Evolutionary conservation across 176 grass and related monocot genomes (phyloP).

Genomic region (Triticum turgidum): DNA sequence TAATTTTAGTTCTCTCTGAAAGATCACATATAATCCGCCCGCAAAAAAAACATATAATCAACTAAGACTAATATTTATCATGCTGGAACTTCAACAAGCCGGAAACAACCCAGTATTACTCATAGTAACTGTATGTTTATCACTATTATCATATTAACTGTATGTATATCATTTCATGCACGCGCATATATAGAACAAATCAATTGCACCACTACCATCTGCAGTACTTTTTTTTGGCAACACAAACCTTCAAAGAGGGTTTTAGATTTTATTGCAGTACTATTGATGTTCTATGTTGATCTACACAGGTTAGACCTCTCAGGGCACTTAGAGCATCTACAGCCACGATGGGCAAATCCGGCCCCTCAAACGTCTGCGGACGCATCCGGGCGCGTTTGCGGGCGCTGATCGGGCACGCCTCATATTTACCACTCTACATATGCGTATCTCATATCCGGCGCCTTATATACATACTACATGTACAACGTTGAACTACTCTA

Average conservation of each 20-base stretch:
- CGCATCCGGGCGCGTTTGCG: too few relatives aligned
- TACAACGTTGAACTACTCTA: too few relatives aligned
- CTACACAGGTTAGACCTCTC: neutral
- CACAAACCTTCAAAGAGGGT: too few relatives aligned
- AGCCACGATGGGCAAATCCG: too few relatives aligned
- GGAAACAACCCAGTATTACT: neutral
- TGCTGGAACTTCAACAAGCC: neutral
- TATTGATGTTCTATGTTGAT: neutral
- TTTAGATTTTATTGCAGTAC: neutral
- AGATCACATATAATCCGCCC: neutral
- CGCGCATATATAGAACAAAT: neutral
- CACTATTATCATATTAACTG: neutral
- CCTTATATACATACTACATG: too few relatives aligned
- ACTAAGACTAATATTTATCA: neutral
- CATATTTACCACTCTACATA: too few relatives aligned
- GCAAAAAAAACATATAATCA: neutral
- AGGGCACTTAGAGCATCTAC: too few relatives aligned
- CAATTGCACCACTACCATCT: neutral
- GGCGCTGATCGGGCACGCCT: too few relatives aligned
- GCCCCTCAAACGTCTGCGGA: too few relatives aligned
- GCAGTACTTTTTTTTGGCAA: too few relatives aligned
- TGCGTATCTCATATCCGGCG: too few relatives aligned
- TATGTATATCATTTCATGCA: conserved; percentile 22
- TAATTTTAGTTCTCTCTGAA: neutral
- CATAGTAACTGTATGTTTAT: neutral